Evolutionary conservation across 2,329 filamentous ascomycete genomes (phyloP).

Genomic region (Microdochium paspali): DNA sequence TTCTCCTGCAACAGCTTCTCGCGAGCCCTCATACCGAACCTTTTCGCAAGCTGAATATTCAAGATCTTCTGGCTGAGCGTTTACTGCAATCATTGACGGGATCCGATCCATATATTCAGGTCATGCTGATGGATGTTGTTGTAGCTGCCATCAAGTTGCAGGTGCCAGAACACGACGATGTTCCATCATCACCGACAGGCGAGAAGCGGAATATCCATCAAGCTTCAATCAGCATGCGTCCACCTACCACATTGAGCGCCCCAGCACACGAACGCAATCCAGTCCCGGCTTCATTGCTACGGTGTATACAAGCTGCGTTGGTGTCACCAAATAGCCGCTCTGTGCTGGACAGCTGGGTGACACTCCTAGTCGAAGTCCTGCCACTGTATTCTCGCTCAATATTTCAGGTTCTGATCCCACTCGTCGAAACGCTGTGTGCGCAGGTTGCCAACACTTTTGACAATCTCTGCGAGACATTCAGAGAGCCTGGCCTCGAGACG

Average conservation of each 20-base stretch:
- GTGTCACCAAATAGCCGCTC: conserved; percentile 63
- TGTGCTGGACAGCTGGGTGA: conserved; percentile 85
- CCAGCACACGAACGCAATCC: conserved; percentile 24
- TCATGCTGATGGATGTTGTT: conserved; percentile 69
- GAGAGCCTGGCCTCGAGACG: conserved; percentile 19
- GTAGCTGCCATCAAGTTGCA: conserved; percentile 63
- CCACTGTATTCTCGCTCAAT: conserved; percentile 77
- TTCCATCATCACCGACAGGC: conserved; percentile 30
- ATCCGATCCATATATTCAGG: conserved; percentile 63
- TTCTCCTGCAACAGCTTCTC: conserved; percentile 61
- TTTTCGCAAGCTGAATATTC: conserved; percentile 56
- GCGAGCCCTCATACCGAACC: conserved; percentile 50
- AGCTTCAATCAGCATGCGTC: conserved; percentile 26
- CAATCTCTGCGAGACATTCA: conserved; percentile 58
- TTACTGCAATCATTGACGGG: conserved; percentile 51
- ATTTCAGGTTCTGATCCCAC: conserved; percentile 81
- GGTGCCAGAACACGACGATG: conserved; percentile 28
- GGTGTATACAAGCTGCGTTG: conserved; percentile 75
- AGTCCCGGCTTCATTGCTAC: conserved; percentile 65
- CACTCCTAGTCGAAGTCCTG: conserved; percentile 73
- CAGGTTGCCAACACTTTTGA: conserved; percentile 68
- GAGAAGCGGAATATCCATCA: conserved; percentile 39
- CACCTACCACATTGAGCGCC: conserved; percentile 22
- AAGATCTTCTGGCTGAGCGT: conserved; percentile 60
- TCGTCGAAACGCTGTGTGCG: conserved; percentile 81